Evolutionary conservation across 2,329 filamentous ascomycete species (phyloP).

Genomic region (Alternaria consortialis): DNA sequence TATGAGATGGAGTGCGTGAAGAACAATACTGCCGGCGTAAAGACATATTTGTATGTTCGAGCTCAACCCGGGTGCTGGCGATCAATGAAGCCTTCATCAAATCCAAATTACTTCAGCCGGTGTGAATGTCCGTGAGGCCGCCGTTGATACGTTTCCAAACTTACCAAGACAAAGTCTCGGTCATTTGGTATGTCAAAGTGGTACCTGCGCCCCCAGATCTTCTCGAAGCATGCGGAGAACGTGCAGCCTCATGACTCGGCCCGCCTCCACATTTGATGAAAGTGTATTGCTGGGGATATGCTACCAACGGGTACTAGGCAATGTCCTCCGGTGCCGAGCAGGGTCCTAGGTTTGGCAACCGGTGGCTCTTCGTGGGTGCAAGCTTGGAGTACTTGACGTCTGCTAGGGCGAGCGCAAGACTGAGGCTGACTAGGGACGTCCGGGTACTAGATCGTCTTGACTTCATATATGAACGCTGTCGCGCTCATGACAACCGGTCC

Average conservation of each 20-base stretch:
- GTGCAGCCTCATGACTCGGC: conserved; percentile 10
- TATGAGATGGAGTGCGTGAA: conserved; percentile 12
- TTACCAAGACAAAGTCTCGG: conserved; percentile 2
- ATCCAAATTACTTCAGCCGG: conserved; percentile 27
- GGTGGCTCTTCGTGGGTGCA: conserved; percentile 17
- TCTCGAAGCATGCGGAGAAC: conserved; percentile 24
- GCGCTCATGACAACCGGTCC: not conserved
- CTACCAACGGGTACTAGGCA: conserved; percentile 22
- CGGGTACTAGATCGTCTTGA: conserved; percentile 13
- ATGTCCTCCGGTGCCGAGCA: conserved; percentile 23
- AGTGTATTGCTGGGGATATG: conserved; percentile 6
- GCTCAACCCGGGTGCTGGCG: conserved; percentile 7
- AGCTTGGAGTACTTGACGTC: conserved; percentile 20
- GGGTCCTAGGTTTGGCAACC: conserved; percentile 2
- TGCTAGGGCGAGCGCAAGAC: conserved; percentile 11
- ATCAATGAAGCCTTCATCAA: conserved; percentile 27
- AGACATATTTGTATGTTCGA: conserved; percentile 27
- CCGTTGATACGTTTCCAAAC: conserved; percentile 7
- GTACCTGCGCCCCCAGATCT: conserved; percentile 25
- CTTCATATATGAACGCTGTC: conserved; percentile 15
- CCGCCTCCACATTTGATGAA: conserved; percentile 29
- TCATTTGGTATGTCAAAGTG: conserved; percentile 21
- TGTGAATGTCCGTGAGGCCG: conserved; percentile 25
- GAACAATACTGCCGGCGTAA: not conserved
- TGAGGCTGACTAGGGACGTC: conserved; percentile 14